Base-by-base conservation (phyloP, 163 green algal species). In the Trebouxia gelatinosa region DNA sequence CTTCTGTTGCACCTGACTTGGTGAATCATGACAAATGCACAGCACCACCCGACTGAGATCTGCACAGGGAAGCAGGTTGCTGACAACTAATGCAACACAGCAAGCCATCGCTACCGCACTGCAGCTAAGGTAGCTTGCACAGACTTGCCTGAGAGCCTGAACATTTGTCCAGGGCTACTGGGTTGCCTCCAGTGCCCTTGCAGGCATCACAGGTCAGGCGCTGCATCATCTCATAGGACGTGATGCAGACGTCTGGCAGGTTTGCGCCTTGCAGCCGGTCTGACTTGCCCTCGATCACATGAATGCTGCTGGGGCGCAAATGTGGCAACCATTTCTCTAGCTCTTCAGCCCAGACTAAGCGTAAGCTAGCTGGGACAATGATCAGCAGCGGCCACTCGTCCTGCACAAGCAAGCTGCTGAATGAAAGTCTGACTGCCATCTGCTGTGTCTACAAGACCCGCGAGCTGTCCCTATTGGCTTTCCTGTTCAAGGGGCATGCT, bases 271-370 rank as follows among this genome's bases (percentile, higher is more conserved):
- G 68, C 39, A 76, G 68, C 68, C 68, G 75, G 80, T 91, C 88
- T 26, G 74, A 77, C 39, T 66, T 85, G 21, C 79, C 82, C 59
- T 89, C 77, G 7, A 94, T 88, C 19, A 96, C 75, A 70, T 93
- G 88, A 23, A 98, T 91, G 76, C 88, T 51, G 29, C 51, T 74
- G 0, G 94, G 93, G 21, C 85, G 78, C 48, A 98, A 71, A 39
- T 91, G 82, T 1, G 95, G 92, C 77, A 98, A 81, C 95, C 95
- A 99, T 66, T 89, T 88, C 86, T 98, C 96, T 26, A 98, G 68
- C 86, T 98, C 95, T 80, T 99, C 94, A n/a, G 92, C 95, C 96
- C 96, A 99, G 64, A 92, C 82, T 58, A 98, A 88, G 23, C 95
- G 87, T 83, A 99, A 79, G 70, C 81, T 91, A 38, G 95, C 94